Base-by-base conservation (phyloP, 768 basidiomycete species). In the Lactarius quietus region DNA sequence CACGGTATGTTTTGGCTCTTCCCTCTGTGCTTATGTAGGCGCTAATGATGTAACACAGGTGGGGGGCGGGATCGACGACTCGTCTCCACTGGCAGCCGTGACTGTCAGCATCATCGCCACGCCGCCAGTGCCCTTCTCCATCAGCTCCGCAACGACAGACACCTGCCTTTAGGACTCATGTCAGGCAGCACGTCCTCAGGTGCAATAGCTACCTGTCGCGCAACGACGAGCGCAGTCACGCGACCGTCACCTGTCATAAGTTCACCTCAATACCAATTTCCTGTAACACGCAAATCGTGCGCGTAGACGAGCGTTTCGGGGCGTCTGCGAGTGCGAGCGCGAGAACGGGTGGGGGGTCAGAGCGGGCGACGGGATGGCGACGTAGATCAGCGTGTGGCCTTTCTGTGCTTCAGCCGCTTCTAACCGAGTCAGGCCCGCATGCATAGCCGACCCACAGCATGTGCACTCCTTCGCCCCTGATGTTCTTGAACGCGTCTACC, bases 51-150 rank as follows among this genome's bases (percentile, higher is more conserved):
- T 17, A 58, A 31, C 67, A 26, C 67, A 95, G 94, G 94, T 99
- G 45, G 97, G 97, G 29, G 97, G 98, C 75, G 97, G 97, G 38
- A 97, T 98, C 79, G 98, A 99, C 75, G 97, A 99, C 74, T 98
- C 96, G 3, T 95, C 95, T 1, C 96, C 96, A 15, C 87, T 99
- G 2, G 95, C 95, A 18, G 95, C 93, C 6, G 92, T 95, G 0
- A 93, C 94, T 1, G 92, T 99, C 28, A 97, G 97, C 51, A 93
- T 95, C 96, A 98, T 97, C 3, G 94, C 95, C 36, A 98, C 89
- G 35, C 89, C 90, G 82, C 82, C n/a, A n/a, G n/a, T n/a, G 2
- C 82, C 83, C 70, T 83, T 83, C 73, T 87, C 84, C 75, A 94
- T 88, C 53, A 97, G 76, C n/a, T n/a, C n/a, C n/a, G n/a, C n/a